Conservation (phyloP, 768 basidiomycete genomes). For the Macrocybe gigantea region DNA sequence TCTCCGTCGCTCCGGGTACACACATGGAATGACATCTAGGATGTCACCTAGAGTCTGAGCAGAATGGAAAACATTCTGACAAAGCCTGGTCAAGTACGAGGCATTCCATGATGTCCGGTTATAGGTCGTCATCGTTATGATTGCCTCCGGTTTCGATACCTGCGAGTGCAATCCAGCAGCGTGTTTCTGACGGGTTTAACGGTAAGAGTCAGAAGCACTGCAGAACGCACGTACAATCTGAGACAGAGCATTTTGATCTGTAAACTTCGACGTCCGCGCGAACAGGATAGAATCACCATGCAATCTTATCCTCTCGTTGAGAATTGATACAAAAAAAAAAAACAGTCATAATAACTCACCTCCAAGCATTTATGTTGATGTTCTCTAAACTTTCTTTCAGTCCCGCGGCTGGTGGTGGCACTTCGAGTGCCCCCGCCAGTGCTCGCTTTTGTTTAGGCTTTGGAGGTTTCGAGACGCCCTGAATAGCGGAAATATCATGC, state of each 20-base stretch:
- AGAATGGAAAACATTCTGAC: slow-evolving; percentile 65
- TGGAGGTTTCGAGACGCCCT: slow-evolving; percentile 20
- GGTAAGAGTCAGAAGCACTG: neutral
- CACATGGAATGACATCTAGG: too few relatives aligned
- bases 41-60: slow-evolving; percentile 50
- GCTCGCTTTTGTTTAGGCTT: slow-evolving; percentile 26
- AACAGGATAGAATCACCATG: slow-evolving; percentile 51
- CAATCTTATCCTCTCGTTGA: slow-evolving; percentile 14
- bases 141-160: slow-evolving; percentile 15
- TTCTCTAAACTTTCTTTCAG: slow-evolving; percentile 48
- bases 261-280: slow-evolving; percentile 55
- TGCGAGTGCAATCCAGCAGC: slow-evolving; percentile 1
- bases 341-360: slow-evolving; percentile 32
- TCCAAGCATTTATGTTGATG: slow-evolving; percentile 53
- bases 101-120: slow-evolving; percentile 57
- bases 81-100: slow-evolving; percentile 52
- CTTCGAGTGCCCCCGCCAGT: slow-evolving; percentile 31
- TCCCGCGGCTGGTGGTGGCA: slow-evolving; percentile 37
- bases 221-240: neutral
- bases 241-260: slow-evolving; percentile 57
- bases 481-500: slow-evolving; percentile 28
- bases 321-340: neutral
- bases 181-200: slow-evolving; percentile 17
- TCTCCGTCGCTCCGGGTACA: neutral
- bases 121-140: slow-evolving; percentile 58